A percentile compares a stretch with the other conserved stretches of the same genome.
Conservation (phyloP, 495 filamentous ascomycete species). For the Neurospora sp. region DNA sequence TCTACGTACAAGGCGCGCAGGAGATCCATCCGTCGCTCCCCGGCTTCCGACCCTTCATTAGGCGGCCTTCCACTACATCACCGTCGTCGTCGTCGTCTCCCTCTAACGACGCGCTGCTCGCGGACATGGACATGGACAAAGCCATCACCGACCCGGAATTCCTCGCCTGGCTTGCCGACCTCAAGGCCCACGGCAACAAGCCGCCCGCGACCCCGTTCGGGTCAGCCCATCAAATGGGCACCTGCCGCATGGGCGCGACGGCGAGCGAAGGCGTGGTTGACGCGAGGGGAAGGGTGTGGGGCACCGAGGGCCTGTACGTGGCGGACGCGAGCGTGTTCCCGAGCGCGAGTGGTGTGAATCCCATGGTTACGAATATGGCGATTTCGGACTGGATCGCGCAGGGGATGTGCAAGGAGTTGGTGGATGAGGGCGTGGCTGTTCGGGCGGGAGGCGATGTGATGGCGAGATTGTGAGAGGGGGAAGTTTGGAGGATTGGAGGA, state of each 20-base stretch:
- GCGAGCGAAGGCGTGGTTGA: constrained; percentile 62
- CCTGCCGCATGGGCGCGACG: constrained; percentile 63
- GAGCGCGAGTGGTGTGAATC: constrained; percentile 82
- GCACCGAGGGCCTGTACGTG: constrained; percentile 59
- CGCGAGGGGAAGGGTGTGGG: constrained; percentile 67
- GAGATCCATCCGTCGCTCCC: constrained; percentile 59
- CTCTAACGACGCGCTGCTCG: no score
- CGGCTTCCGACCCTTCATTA: constrained; percentile 54
- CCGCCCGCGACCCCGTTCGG: constrained; percentile 35
- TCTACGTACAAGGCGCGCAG: constrained; percentile 61
- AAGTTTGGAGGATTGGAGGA: neutral
- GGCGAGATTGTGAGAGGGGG: neutral
- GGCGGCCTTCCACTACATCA: constrained; percentile 23
- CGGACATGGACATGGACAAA: constrained; percentile 17
- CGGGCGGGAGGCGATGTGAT: neutral
- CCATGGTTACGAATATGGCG: constrained; percentile 87
- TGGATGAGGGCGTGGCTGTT: neutral
- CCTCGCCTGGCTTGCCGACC: constrained; percentile 52
- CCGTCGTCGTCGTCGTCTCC: no score
- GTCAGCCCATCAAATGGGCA: constrained; percentile 86
- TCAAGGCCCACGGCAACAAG: constrained; percentile 41
- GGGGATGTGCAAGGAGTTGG: constrained; percentile 36
- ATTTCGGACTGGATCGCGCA: constrained; percentile 57
- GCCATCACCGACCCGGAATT: constrained; percentile 59
- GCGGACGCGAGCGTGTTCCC: constrained; percentile 86